Evolutionary conservation across 208 protist genomes (phyloP).

Genomic region (Acanthamoeba royreba): DNA sequence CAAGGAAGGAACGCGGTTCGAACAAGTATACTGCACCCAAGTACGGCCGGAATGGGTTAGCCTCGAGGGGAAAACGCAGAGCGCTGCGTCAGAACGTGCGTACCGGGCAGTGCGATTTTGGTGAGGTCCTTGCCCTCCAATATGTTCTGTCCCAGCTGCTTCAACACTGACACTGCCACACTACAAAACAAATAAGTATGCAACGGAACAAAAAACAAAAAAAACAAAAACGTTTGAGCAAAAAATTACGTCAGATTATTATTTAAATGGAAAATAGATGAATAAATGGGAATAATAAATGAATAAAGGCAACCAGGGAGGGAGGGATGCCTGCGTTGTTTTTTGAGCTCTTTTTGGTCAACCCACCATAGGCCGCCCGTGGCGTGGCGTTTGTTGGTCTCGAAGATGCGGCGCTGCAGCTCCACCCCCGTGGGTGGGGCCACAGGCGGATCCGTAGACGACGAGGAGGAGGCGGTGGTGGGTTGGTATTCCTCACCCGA

Average conservation of each 20-base stretch:
- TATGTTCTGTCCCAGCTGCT: conserved; percentile 56
- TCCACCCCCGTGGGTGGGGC: conserved; percentile 25
- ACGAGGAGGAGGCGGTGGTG: background rate
- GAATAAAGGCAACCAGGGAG: background rate
- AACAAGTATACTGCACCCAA: conserved; percentile 53
- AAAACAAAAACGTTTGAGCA: no score
- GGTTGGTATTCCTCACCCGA: background rate
- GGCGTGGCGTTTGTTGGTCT: conserved; percentile 41
- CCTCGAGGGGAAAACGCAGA: background rate
- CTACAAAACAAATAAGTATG: background rate
- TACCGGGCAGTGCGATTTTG: conserved; percentile 51
- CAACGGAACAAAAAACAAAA: no score
- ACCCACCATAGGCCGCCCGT: conserved; percentile 49
- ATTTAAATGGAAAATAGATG: no score
- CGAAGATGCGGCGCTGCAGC: conserved; percentile 50
- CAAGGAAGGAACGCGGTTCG: conserved; percentile 65
- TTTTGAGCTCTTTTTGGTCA: conserved; percentile 55
- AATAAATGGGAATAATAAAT: background rate
- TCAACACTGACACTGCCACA: conserved; percentile 54
- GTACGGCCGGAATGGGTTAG: background rate
- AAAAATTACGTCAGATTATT: background rate
- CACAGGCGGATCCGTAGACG: background rate
- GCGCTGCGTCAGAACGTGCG: background rate
- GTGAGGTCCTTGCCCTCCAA: conserved; percentile 66
- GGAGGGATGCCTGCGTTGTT: conserved; percentile 44